Base-by-base conservation (phyloP, 176 grass and related monocot genomes). In the Thalia dealbata region DNA sequence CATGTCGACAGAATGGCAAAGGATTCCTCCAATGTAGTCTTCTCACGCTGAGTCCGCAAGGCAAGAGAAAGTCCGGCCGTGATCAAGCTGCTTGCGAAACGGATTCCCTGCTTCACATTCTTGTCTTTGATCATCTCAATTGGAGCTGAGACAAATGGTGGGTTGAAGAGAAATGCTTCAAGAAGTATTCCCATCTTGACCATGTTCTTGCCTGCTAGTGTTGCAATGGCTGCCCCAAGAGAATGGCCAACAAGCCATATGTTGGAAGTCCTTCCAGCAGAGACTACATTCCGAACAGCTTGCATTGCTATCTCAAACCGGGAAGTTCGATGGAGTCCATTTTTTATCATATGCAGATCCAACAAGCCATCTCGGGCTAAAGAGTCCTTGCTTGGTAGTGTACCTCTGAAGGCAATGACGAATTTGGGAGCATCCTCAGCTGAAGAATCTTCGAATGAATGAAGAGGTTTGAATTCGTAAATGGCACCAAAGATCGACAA, bases 201-300 rank as follows among this genome's bases (percentile, higher is more conserved):
- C 95, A 93, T 99, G 77, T 93, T 99, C 81, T 89, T 90, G 81
- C 87, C 89, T 19, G 88, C 78, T 82, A 99, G 90, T 62, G 86
- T 93, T 66, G 87, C 85, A 85, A 91, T 61, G 52, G 85, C 79
- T 48, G 95, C 79, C 58, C 95, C 90, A 30, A 88, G 32, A 75
- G 95, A 99, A 69, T 99, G 95, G 59, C 90, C 95, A 11, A 83
- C 76, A 71, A 93, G 50, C 95, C 87, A 99, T 75, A 99, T 78
- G 12, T 23, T 78, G 14, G 85, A 88, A 73, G 82, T 76, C 16
- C 78, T 73, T 26, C 86, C 92, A 81, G 82, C 76, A 2, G 81
- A 91, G 43, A 81, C 78, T 8, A 93, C 44, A 8, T 93, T 99
- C 78, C 73, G 81, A 73, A 92, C 82, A 71, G 95, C 90, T 91